A percentile compares a stretch with the other conserved stretches of the same genome.
Evolutionary conservation across 2,329 filamentous ascomycete genomes (phyloP).

Genomic region (Pleurostoma richardsiae): DNA sequence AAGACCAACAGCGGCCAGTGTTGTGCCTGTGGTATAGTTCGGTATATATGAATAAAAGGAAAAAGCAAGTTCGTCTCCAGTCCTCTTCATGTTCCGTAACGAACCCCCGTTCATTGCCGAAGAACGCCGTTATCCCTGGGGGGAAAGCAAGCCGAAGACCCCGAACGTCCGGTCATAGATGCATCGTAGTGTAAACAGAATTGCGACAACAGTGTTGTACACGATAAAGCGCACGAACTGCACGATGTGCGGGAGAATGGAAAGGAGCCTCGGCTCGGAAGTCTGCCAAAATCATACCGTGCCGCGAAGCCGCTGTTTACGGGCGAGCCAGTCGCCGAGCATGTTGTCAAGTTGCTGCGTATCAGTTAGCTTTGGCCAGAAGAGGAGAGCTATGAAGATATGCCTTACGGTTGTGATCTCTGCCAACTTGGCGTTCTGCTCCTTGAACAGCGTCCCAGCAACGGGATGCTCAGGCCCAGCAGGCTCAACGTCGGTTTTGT

Average conservation of each 20-base stretch:
- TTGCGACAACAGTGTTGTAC: neutral
- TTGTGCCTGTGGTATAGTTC: neutral
- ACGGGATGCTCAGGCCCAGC: slow-evolving; percentile 82
- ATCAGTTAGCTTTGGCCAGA: slow-evolving; percentile 11
- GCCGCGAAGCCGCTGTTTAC: slow-evolving; percentile 59
- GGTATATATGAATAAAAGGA: neutral
- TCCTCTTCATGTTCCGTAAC: neutral
- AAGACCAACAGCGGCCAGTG: too few relatives aligned
- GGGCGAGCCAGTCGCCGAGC: slow-evolving; percentile 75
- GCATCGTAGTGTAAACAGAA: neutral
- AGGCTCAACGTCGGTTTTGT: slow-evolving; percentile 78
- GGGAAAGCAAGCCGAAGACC: neutral
- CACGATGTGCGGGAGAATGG: neutral
- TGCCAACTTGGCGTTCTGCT: slow-evolving; percentile 79
- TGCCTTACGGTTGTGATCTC: slow-evolving; percentile 72
- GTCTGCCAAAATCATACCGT: slow-evolving; percentile 28
- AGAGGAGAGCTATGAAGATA: too few relatives aligned
- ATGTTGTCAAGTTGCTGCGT: slow-evolving; percentile 74
- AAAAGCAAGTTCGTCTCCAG: neutral
- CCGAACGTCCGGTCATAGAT: neutral
- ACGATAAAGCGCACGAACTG: neutral
- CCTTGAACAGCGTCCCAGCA: slow-evolving; percentile 72
- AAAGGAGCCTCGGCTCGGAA: neutral
- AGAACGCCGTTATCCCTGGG: neutral
- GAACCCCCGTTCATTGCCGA: neutral